Evolutionary conservation across 1,139 yeast species (phyloP).

Genomic region (Sugiyamaella japonica): DNA sequence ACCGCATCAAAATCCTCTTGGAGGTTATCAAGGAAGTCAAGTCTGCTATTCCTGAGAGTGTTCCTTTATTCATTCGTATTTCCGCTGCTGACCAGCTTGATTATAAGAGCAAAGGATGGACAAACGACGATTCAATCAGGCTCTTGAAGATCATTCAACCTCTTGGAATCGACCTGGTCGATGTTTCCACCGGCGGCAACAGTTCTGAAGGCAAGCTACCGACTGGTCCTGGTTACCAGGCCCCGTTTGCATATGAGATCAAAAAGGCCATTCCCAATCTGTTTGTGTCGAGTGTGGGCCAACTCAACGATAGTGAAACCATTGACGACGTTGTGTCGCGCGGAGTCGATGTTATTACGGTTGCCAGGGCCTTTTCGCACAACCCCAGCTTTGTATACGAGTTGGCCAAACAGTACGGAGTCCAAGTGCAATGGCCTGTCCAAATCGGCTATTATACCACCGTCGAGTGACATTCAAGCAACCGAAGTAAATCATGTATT

Average conservation of each 20-base stretch:
- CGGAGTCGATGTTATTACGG: slow-evolving; percentile 51
- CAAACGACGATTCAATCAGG: slow-evolving; percentile 46
- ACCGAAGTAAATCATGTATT: neutral
- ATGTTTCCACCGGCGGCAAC: slow-evolving; percentile 58
- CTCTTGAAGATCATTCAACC: slow-evolving; percentile 46
- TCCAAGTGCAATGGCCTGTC: slow-evolving; percentile 44
- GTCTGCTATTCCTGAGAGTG: slow-evolving; percentile 23
- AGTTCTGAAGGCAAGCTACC: slow-evolving; percentile 40
- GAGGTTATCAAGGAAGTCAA: slow-evolving; percentile 38
- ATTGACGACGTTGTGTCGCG: slow-evolving; percentile 43
- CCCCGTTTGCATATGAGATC: slow-evolving; percentile 45
- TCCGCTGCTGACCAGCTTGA: slow-evolving; percentile 36
- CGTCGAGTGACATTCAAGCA: neutral
- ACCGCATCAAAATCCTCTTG: slow-evolving; percentile 25
- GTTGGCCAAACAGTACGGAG: slow-evolving; percentile 53
- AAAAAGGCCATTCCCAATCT: slow-evolving; percentile 49
- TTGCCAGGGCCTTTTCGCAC: slow-evolving; percentile 49
- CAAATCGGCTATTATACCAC: slow-evolving; percentile 44
- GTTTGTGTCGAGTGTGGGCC: slow-evolving; percentile 52
- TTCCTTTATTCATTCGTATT: slow-evolving; percentile 30
- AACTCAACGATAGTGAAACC: slow-evolving; percentile 41
- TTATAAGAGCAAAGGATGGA: slow-evolving; percentile 16
- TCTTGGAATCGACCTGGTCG: slow-evolving; percentile 54
- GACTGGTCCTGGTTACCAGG: slow-evolving; percentile 37
- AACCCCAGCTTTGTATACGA: slow-evolving; percentile 51